These are phyloP conservation scores for Talinum fruticosum DNA, from an alignment of 148 eudicot genomes.

Conservation along the genomic window DNA sequence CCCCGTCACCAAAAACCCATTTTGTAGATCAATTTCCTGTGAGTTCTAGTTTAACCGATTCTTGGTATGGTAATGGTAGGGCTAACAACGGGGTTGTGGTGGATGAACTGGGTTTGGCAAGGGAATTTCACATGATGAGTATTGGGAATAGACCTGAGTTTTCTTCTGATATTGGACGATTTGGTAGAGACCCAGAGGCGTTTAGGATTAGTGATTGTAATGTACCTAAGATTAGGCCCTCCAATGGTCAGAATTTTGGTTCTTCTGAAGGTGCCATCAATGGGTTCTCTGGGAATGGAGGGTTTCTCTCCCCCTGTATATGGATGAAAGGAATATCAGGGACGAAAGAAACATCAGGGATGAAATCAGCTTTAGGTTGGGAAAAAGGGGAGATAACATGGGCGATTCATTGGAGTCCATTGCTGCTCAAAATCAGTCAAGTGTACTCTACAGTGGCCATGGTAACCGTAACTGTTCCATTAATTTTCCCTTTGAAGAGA, in stretches of 20 bases:
- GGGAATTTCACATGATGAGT: slow-evolving; percentile 33
- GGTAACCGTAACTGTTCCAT: slow-evolving; percentile 23
- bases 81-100: slow-evolving; percentile 18
- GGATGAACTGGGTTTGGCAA: slow-evolving; percentile 41
- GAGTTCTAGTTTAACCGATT: slow-evolving; percentile 25
- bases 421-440: slow-evolving; percentile 29
- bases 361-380: slow-evolving; percentile 26
- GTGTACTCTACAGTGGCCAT: slow-evolving; percentile 22
- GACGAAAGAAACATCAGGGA: slow-evolving; percentile 30
- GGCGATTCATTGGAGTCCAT: slow-evolving; percentile 28
- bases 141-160: slow-evolving; percentile 31
- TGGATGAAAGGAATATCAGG: slow-evolving; percentile 18
- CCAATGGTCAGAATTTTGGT: slow-evolving; percentile 18
- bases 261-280: slow-evolving; percentile 28
- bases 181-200: slow-evolving; percentile 26
- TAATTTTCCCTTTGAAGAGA: slow-evolving; percentile 26
- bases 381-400: slow-evolving; percentile 25
- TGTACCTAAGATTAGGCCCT: slow-evolving; percentile 21
- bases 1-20: slow-evolving; percentile 24
- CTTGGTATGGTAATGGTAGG: slow-evolving; percentile 19
- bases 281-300: slow-evolving; percentile 24
- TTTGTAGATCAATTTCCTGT: slow-evolving; percentile 24
- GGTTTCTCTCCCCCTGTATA: slow-evolving; percentile 24
- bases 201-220: slow-evolving; percentile 22
- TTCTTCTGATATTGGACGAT: slow-evolving; percentile 26